Evolutionary conservation across 73 alveolate genomes (phyloP).

Genomic region (Durusdinium trenchii): DNA sequence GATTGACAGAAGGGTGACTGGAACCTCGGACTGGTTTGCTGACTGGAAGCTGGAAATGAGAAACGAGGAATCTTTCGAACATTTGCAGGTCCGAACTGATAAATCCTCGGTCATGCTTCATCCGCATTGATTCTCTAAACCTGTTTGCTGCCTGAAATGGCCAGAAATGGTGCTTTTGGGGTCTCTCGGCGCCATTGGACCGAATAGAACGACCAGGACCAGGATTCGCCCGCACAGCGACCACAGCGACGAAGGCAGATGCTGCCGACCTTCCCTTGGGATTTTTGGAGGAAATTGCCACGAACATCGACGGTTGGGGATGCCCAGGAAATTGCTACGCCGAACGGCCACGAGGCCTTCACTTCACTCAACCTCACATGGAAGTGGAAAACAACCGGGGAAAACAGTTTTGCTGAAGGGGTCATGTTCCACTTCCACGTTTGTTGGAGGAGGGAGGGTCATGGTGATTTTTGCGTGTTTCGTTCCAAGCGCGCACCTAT

Average conservation of each 20-base stretch:
- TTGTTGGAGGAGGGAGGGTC: not conserved
- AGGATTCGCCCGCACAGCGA: too few species aligned
- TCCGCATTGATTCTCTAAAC: too few species aligned
- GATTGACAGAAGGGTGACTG: too few species aligned
- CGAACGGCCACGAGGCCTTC: not conserved
- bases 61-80: too few species aligned
- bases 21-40: too few species aligned
- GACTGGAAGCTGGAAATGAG: too few species aligned
- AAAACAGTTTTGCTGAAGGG: not conserved
- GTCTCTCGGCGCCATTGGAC: not conserved
- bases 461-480: not conserved
- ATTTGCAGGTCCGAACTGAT: too few species aligned
- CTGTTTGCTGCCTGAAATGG: too few species aligned
- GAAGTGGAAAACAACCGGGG: not conserved
- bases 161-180: not conserved
- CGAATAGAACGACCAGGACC: not conserved
- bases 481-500: too few species aligned
- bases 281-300: slow-evolving; percentile 85
- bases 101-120: too few species aligned
- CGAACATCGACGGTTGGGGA: slow-evolving; percentile 53
- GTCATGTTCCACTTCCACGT: too few species aligned
- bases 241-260: not conserved
- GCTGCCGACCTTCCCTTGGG: slow-evolving; percentile 27
- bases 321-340: too few species aligned
- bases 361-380: not conserved